These are phyloP conservation scores for Cucurbita moschata DNA, from an alignment of 306 rosid genomes.

Conservation along the genomic window DNA sequence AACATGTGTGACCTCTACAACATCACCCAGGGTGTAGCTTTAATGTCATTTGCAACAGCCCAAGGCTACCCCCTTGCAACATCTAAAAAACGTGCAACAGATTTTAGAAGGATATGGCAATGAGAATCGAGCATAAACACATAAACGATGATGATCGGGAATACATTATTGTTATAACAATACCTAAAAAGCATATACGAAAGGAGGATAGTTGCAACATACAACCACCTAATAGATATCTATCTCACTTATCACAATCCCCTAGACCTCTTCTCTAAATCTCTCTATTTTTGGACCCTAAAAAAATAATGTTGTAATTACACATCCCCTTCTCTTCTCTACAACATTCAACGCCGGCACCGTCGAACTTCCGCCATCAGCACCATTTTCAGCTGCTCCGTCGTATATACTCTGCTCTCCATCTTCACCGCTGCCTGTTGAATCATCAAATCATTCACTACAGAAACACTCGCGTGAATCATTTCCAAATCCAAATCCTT, in stretches of 20 bases:
- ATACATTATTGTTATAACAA: no score
- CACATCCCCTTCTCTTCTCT: not conserved
- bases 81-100: no score
- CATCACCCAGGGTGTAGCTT: no score
- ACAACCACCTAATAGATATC: no score
- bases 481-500: constrained; percentile 84
- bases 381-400: constrained; percentile 71
- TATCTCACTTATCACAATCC: not conserved
- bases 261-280: not conserved
- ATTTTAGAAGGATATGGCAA: no score
- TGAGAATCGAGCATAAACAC: no score
- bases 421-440: constrained; percentile 89
- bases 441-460: constrained; percentile 84
- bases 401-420: constrained; percentile 75
- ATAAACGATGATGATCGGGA: no score
- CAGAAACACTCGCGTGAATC: constrained; percentile 76
- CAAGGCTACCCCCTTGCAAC: no score
- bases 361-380: constrained; percentile 34
- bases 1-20: no score
- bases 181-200: no score
- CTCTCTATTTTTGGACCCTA: constrained; percentile 1
- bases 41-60: no score
- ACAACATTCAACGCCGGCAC: constrained; percentile 13
- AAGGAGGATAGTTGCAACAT: no score
- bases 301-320: not conserved